Percentiles rank a stretch among this genome's conserved stretches.
phyloP scores from a whole-genome alignment of 345 rosid genomes.

The Citropsis articulata region DNA sequence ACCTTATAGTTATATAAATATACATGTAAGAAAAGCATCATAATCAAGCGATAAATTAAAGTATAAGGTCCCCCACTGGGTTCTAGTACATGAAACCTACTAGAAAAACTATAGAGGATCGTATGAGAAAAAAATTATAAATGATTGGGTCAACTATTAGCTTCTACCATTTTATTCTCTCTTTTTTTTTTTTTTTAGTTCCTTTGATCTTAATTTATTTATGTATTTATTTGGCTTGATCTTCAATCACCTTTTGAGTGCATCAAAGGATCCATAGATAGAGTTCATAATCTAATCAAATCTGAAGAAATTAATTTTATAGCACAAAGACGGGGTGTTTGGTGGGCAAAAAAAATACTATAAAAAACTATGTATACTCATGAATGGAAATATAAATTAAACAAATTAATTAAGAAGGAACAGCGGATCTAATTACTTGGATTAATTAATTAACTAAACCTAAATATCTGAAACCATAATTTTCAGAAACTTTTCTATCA shows the following conservation, averaged over 20 bases:
- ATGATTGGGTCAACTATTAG: background rate
- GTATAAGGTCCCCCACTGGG: background rate
- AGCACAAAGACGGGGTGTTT: background rate
- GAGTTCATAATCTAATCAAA: background rate
- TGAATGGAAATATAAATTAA: background rate
- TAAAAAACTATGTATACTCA: background rate
- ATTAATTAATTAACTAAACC: background rate
- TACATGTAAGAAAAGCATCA: background rate
- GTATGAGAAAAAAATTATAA: background rate
- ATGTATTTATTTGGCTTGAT: background rate
- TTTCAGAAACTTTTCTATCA: conserved; percentile 22
- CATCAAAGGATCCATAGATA: conserved; percentile 1
- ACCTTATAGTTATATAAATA: too few species aligned
- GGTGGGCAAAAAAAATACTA: background rate
- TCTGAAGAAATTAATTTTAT: background rate
- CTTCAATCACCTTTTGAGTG: background rate
- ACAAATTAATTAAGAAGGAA: background rate
- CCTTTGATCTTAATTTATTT: background rate
- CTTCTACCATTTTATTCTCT: background rate
- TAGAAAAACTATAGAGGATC: background rate
- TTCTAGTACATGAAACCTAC: conserved; percentile 3
- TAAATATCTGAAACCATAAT: conserved; percentile 12
- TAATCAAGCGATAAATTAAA: conserved; percentile 8
- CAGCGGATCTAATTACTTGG: background rate
- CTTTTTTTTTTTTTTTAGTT: background rate